Conservation (phyloP, 164 flowering plant genomes). For the Stephania yunnanensis region DNA sequence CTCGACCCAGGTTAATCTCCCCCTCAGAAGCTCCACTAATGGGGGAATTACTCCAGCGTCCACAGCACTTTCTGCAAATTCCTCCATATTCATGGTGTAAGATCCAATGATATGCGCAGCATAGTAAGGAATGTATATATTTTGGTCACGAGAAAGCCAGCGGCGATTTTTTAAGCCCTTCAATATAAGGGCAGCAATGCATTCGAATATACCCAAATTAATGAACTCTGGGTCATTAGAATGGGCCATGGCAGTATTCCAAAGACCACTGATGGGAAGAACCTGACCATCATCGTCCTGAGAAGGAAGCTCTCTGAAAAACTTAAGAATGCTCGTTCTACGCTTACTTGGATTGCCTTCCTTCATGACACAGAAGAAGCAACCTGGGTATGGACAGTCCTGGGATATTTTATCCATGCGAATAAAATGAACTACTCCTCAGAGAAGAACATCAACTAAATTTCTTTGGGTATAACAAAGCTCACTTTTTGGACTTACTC, state of each 20-base stretch:
- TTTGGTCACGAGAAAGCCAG: slow-evolving; percentile 95
- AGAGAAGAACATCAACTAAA: slow-evolving; percentile 13
- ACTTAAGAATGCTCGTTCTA: slow-evolving; percentile 76
- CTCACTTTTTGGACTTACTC: slow-evolving; percentile 4
- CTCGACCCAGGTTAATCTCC: slow-evolving; percentile 97
- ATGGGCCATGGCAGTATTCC: slow-evolving; percentile 99
- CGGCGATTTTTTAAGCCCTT: slow-evolving; percentile 92
- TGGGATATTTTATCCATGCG: slow-evolving; percentile 70
- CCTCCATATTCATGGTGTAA: slow-evolving; percentile 98
- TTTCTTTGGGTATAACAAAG: slow-evolving; percentile 7
- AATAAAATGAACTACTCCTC: slow-evolving; percentile 12
- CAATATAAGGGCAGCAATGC: slow-evolving; percentile 95
- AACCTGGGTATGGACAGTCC: slow-evolving; percentile 96
- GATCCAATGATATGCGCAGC: slow-evolving; percentile 99
- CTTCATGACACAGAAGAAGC: slow-evolving; percentile 99
- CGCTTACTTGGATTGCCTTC: slow-evolving; percentile 93
- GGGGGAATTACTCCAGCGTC: slow-evolving; percentile 91
- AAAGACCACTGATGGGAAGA: slow-evolving; percentile 94
- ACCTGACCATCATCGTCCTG: slow-evolving; percentile 99
- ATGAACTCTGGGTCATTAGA: slow-evolving; percentile 98
- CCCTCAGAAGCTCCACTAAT: slow-evolving; percentile 85
- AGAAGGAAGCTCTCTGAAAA: slow-evolving; percentile 91
- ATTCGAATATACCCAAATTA: slow-evolving; percentile 91
- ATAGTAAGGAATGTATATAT: slow-evolving; percentile 93
- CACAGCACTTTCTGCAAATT: slow-evolving; percentile 87